Evolutionary conservation across 192 early-diverging fungal species (phyloP).

Genomic region (Glomus cerebriforme): DNA sequence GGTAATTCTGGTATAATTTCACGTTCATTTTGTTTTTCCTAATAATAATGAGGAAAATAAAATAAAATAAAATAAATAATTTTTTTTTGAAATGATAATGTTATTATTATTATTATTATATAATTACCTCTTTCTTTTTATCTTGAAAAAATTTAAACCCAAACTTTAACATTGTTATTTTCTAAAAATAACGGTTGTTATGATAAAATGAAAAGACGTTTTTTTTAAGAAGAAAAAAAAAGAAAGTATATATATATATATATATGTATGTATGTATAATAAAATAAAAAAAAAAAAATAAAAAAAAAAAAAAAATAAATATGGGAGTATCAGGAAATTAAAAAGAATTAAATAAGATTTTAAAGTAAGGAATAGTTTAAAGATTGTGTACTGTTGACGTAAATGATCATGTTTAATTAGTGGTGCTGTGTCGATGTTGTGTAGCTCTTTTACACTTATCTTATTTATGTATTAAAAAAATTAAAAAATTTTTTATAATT

Average conservation of each 20-base stretch:
- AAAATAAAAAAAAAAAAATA: too few species aligned
- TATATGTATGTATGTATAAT: too few species aligned
- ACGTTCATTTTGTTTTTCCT: not conserved
- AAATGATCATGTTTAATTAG: too few species aligned
- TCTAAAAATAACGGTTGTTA: not conserved
- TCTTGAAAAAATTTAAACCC: constrained; percentile 23
- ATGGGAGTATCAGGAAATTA: too few species aligned
- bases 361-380: too few species aligned
- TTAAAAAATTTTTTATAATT: not conserved
- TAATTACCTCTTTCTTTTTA: constrained; percentile 31
- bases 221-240: too few species aligned
- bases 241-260: not conserved
- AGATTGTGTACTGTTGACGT: too few species aligned
- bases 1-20: constrained; percentile 5
- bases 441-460: not conserved
- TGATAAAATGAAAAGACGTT: too few species aligned
- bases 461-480: not conserved
- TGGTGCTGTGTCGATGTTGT: not conserved
- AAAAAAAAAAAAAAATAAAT: too few species aligned
- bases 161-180: constrained; percentile 22
- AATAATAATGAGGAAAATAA: not conserved
- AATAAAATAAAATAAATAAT: not conserved
- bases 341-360: too few species aligned
- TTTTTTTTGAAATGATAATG: not conserved
- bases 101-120: not conserved